Conservation (phyloP, 1,284 basidiomycete genomes). For the Leccinum solheimii region DNA sequence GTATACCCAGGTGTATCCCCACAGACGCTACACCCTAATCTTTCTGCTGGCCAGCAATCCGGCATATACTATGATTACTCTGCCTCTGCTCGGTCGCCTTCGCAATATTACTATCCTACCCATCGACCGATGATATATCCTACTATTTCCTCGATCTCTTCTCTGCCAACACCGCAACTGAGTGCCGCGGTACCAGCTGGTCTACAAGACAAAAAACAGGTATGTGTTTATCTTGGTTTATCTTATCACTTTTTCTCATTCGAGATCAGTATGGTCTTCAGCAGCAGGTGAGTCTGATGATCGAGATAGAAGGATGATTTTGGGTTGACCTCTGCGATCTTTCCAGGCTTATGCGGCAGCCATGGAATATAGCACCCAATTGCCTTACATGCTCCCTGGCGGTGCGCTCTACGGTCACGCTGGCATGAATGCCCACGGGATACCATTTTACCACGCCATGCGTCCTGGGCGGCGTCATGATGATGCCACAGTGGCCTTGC, state of each 20-base stretch:
- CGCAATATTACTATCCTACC: conserved; percentile 62
- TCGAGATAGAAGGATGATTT: conserved; percentile 42
- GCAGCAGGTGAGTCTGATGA: conserved; percentile 43
- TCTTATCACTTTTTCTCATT: conserved; percentile 13
- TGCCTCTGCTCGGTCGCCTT: conserved; percentile 46
- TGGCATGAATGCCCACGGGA: conserved; percentile 33
- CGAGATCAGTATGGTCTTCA: conserved; percentile 47
- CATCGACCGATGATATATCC: conserved; percentile 63
- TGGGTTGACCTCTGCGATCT: conserved; percentile 43
- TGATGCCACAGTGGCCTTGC: conserved; percentile 41
- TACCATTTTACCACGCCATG: conserved; percentile 41
- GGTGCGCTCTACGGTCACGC: conserved; percentile 43
- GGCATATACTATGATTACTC: conserved; percentile 63
- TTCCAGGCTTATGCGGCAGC: conserved; percentile 44
- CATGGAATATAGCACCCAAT: conserved; percentile 49
- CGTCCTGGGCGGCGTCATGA: conserved; percentile 45
- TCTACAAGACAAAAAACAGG: conserved; percentile 64
- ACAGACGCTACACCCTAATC: conserved; percentile 46
- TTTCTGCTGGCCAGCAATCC: conserved; percentile 49
- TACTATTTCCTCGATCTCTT: conserved; percentile 47
- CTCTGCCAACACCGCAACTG: conserved; percentile 52
- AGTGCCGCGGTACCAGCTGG: conserved; percentile 43
- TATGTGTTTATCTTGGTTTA: conserved; percentile 30
- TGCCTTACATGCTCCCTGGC: conserved; percentile 49
- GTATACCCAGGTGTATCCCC: conserved; percentile 51